These are phyloP conservation scores for Ascochyta rabiei DNA, from an alignment of 2,329 filamentous ascomycete species.

Conservation along the genomic window DNA sequence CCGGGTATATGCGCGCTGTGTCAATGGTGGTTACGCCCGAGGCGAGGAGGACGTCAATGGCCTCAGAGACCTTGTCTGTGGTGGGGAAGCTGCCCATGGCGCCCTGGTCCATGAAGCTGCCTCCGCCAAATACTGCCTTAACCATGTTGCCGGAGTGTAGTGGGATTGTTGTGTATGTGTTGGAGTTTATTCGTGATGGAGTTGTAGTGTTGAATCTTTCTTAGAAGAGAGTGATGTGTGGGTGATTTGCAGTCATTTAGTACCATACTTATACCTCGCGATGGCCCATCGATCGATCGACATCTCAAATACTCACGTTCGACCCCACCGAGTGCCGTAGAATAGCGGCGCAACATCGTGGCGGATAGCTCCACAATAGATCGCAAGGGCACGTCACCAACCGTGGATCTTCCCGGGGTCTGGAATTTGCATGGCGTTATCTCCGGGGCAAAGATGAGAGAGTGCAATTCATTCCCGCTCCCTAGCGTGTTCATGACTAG, in stretches of 20 bases:
- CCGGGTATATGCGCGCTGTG: constrained; percentile 50
- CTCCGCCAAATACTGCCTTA: constrained; percentile 48
- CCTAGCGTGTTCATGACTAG: too few species aligned
- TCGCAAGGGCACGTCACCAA: constrained; percentile 2
- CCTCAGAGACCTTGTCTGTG: constrained; percentile 19
- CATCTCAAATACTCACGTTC: not conserved
- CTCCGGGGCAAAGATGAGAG: too few species aligned
- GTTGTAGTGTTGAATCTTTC: too few species aligned
- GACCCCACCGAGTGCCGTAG: not conserved
- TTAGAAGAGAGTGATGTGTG: too few species aligned
- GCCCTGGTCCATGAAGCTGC: constrained; percentile 25
- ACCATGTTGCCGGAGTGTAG: constrained; percentile 25
- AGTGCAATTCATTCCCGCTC: too few species aligned
- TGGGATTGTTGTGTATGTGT: not conserved
- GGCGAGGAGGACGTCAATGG: constrained; percentile 41
- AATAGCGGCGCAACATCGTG: not conserved
- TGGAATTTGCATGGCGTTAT: not conserved
- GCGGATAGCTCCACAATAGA: not conserved
- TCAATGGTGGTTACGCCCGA: constrained; percentile 47
- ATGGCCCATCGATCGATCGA: not conserved
- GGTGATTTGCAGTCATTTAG: not conserved
- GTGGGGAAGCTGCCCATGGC: constrained; percentile 25
- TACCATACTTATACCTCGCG: not conserved
- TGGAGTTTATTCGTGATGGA: too few species aligned
- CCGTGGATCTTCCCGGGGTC: not conserved